These are phyloP conservation scores for Phytophthora pinifolia DNA, from an alignment of 352 stramenopile species.

Conservation along the genomic window DNA sequence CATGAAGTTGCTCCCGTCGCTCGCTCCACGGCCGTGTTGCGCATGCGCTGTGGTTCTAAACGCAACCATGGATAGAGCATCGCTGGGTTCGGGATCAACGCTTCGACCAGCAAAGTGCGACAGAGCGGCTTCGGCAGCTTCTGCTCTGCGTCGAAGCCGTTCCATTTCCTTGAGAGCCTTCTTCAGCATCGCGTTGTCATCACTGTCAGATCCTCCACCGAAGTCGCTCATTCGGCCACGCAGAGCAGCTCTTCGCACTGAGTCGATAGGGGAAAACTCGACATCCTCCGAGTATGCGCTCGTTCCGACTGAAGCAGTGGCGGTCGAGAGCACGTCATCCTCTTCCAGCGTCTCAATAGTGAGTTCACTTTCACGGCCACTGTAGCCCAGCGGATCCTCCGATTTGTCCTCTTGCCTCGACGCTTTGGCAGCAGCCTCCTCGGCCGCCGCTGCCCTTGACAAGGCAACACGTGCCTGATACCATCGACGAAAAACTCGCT, in stretches of 20 bases:
- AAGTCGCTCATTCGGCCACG: conserved; percentile 20
- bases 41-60: conserved; percentile 14
- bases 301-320: conserved; percentile 41
- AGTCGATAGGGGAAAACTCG: conserved; percentile 24
- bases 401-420: conserved; percentile 22
- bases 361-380: conserved; percentile 31
- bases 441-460: conserved; percentile 12
- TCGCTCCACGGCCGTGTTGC: conserved; percentile 10
- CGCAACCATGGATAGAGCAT: conserved; percentile 19
- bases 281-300: conserved; percentile 43
- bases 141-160: conserved; percentile 54
- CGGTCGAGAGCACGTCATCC: conserved; percentile 34
- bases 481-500: conserved; percentile 34
- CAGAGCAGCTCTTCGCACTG: conserved; percentile 14
- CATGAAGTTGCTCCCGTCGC: conserved; percentile 4
- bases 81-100: conserved; percentile 15
- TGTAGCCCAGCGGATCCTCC: conserved; percentile 12
- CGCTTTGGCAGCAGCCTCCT: conserved; percentile 13
- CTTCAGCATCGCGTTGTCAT: conserved; percentile 43
- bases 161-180: conserved; percentile 58
- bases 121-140: conserved; percentile 60
- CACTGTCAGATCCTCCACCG: conserved; percentile 10
- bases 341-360: conserved; percentile 34
- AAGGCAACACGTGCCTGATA: conserved; percentile 14
- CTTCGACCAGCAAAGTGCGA: conserved; percentile 30